A percentile compares a stretch with the other conserved stretches of the same genome.
Conservation (phyloP, 2,329 filamentous ascomycete species). For the Paecilomyces sp. region DNA sequence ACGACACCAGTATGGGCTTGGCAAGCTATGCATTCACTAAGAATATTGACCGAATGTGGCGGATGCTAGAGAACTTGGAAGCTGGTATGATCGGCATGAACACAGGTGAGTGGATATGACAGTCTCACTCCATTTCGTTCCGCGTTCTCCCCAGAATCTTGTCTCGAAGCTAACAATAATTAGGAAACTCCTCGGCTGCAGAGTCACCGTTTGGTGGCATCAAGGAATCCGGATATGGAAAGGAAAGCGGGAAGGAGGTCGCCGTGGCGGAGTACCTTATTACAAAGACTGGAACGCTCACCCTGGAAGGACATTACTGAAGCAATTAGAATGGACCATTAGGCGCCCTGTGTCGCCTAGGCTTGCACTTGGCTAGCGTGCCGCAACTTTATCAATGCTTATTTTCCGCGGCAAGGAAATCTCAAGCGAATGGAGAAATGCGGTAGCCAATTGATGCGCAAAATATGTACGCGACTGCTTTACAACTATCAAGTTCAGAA, state of each 20-base stretch:
- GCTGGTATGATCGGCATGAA: constrained; percentile 65
- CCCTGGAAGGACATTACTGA: constrained; percentile 16
- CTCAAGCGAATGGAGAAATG: neutral
- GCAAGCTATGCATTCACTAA: constrained; percentile 64
- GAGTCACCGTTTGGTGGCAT: constrained; percentile 62
- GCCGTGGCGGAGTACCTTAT: constrained; percentile 32
- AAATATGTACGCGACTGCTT: neutral
- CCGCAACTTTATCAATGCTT: neutral
- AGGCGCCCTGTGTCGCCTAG: neutral
- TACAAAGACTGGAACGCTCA: constrained; percentile 39
- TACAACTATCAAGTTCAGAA: neutral
- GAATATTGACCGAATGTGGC: constrained; percentile 58
- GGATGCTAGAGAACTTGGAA: constrained; percentile 60
- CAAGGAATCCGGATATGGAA: constrained; percentile 62
- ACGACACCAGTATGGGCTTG: constrained; percentile 58
- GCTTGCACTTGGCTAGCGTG: neutral
- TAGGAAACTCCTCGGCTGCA: constrained; percentile 56
- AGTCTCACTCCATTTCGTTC: neutral
- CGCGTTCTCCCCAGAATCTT: neutral
- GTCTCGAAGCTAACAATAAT: neutral
- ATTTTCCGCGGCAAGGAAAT: neutral
- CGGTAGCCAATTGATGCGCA: neutral
- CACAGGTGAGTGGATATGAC: constrained; percentile 38
- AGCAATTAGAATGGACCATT: neutral
- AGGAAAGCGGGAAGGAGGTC: constrained; percentile 50